A percentile compares a stretch with the other conserved stretches of the same genome.
Evolutionary conservation across 1,284 basidiomycete species (phyloP).

Genomic region (Boletus semigastroideus): DNA sequence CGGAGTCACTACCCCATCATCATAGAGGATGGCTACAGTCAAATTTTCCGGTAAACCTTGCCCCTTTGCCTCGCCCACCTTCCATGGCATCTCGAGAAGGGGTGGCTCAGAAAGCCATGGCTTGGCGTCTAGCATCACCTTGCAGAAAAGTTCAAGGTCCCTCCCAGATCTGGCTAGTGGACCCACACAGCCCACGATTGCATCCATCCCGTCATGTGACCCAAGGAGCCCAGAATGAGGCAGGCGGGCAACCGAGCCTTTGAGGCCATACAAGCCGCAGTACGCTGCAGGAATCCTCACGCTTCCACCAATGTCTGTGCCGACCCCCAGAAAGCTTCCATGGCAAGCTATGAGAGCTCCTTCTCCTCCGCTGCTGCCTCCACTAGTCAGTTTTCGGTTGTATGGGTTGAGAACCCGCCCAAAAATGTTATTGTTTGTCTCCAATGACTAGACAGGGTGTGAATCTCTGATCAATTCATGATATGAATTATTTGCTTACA

Average conservation of each 20-base stretch:
- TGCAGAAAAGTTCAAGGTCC: conserved; percentile 54
- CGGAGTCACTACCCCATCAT: conserved; percentile 55
- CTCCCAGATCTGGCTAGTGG: conserved; percentile 52
- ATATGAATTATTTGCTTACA: conserved; percentile 23
- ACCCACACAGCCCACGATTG: conserved; percentile 51
- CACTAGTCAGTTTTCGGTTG: conserved; percentile 52
- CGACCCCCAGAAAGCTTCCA: conserved; percentile 58
- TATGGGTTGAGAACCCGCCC: conserved; percentile 54
- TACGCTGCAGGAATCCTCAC: conserved; percentile 38
- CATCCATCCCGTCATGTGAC: conserved; percentile 55
- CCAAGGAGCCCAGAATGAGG: conserved; percentile 51
- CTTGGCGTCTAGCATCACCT: conserved; percentile 47
- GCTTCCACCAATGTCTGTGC: conserved; percentile 58
- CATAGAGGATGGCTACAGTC: conserved; percentile 52
- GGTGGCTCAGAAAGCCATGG: conserved; percentile 58
- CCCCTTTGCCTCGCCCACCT: conserved; percentile 36
- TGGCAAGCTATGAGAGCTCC: conserved; percentile 57
- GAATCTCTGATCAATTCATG: conserved; percentile 8
- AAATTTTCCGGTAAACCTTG: conserved; percentile 42
- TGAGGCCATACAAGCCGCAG: conserved; percentile 56
- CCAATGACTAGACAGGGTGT: conserved; percentile 39
- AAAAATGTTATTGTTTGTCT: conserved; percentile 53
- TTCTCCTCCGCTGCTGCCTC: conserved; percentile 65
- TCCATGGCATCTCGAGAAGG: conserved; percentile 56
- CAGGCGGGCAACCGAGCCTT: conserved; percentile 50